These are phyloP conservation scores for Ulota crispa DNA, from an alignment of 225 moss, liverwort and hornwort genomes.

Conservation along the genomic window DNA sequence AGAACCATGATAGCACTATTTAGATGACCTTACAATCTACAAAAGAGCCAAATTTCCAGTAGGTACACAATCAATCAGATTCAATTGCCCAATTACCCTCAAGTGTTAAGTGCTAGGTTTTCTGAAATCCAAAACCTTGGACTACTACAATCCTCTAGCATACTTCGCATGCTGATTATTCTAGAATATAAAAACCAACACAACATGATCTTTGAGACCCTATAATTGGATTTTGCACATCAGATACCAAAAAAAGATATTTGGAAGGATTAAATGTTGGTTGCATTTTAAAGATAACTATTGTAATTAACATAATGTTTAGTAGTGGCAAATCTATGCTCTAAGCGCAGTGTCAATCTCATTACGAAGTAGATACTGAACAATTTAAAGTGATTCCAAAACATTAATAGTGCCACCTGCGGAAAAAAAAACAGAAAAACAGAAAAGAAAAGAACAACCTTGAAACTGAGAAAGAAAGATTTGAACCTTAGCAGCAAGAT, in stretches of 20 bases:
- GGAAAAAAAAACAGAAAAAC: not conserved
- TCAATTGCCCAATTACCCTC: too few species aligned
- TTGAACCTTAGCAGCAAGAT: constrained; percentile 38
- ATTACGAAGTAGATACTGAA: not conserved
- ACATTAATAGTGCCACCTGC: not conserved
- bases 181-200: not conserved
- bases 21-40: not conserved
- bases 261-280: not conserved
- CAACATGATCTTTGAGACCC: not conserved
- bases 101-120: not conserved
- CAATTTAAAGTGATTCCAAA: not conserved
- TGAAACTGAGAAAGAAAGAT: not conserved
- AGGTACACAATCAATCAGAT: not conserved
- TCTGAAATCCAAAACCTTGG: not conserved
- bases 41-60: not conserved
- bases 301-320: not conserved
- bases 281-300: not conserved
- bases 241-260: not conserved
- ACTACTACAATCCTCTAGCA: not conserved
- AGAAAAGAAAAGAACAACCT: too few species aligned
- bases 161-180: not conserved
- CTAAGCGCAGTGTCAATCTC: not conserved
- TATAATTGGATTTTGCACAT: too few species aligned
- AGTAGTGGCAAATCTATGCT: not conserved
- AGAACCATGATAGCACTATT: not conserved